Conservation (phyloP, 345 rosid genomes). For the Turnera subulata region DNA sequence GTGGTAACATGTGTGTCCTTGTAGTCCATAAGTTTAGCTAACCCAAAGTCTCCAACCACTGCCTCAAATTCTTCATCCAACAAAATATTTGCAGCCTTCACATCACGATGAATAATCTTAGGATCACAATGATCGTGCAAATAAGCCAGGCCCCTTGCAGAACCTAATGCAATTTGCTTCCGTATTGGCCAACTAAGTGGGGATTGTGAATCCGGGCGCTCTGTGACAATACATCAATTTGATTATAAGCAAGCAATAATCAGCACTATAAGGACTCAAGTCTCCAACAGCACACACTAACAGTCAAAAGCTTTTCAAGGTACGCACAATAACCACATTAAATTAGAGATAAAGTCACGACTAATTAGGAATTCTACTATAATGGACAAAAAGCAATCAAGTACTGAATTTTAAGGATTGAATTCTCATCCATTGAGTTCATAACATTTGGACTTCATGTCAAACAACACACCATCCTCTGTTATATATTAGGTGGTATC, state of each 20-base stretch:
- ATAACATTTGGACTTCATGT: too few relatives aligned
- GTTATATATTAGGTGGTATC: too few relatives aligned
- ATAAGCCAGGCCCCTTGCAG: slow-evolving; percentile 17
- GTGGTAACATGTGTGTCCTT: slow-evolving; percentile 11
- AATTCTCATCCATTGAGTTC: too few relatives aligned
- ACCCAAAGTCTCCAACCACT: slow-evolving; percentile 15
- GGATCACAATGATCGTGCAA: slow-evolving; percentile 15
- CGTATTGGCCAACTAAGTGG: slow-evolving; percentile 7
- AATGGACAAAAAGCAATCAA: too few relatives aligned
- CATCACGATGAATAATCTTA: slow-evolving; percentile 12
- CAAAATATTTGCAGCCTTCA: slow-evolving; percentile 16
- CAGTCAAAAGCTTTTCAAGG: too few relatives aligned
- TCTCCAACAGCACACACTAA: too few relatives aligned
- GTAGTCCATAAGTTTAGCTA: slow-evolving; percentile 9
- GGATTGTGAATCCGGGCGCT: slow-evolving; percentile 1
- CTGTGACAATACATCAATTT: not conserved
- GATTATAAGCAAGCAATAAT: not conserved
- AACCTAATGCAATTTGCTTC: slow-evolving; percentile 10
- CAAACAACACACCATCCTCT: too few relatives aligned
- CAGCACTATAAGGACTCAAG: not conserved
- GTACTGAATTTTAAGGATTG: too few relatives aligned
- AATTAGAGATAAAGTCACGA: too few relatives aligned
- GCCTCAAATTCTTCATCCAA: slow-evolving; percentile 16
- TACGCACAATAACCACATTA: not conserved
- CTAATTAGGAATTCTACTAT: too few relatives aligned